Percentiles rank a stretch among this genome's conserved stretches.
Conservation (phyloP, 257 asterid genomes). For the Ilex aquifolium region DNA sequence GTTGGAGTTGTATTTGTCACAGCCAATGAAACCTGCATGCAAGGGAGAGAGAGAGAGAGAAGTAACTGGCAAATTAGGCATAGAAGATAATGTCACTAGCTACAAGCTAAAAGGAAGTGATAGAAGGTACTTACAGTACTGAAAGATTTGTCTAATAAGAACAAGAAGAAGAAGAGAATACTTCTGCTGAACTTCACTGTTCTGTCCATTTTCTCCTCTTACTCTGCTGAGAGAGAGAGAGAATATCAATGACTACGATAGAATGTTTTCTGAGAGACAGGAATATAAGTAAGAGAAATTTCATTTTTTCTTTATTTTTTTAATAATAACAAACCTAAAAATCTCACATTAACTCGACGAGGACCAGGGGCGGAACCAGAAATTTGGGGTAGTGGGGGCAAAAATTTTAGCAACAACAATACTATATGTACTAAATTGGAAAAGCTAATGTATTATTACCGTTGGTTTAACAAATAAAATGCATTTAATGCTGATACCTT, state of each 20-base stretch:
- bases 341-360: no score
- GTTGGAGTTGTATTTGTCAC: constrained; percentile 8
- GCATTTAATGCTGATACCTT: no score
- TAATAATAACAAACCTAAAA: no score
- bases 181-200: constrained; percentile 28
- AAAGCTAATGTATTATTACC: no score
- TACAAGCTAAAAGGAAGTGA: constrained; percentile 16
- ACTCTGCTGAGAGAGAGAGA: constrained; percentile 17
- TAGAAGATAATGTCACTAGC: not conserved
- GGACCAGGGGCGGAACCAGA: no score
- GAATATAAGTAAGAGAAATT: constrained; percentile 26
- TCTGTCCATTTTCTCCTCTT: constrained; percentile 30
- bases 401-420: no score
- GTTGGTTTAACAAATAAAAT: no score
- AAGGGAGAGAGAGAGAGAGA: constrained; percentile 11
- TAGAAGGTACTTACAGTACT: constrained; percentile 29
- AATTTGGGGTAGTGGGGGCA: no score
- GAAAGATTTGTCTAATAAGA: constrained; percentile 36
- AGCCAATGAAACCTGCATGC: constrained; percentile 43
- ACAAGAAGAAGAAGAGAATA: constrained; percentile 33
- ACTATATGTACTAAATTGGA: no score
- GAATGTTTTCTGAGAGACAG: constrained; percentile 17
- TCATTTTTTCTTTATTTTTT: no score
- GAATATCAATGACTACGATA: constrained; percentile 9
- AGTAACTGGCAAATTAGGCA: constrained; percentile 9